Conservation (phyloP, 345 rosid genomes). For the Eutrema japonicum region DNA sequence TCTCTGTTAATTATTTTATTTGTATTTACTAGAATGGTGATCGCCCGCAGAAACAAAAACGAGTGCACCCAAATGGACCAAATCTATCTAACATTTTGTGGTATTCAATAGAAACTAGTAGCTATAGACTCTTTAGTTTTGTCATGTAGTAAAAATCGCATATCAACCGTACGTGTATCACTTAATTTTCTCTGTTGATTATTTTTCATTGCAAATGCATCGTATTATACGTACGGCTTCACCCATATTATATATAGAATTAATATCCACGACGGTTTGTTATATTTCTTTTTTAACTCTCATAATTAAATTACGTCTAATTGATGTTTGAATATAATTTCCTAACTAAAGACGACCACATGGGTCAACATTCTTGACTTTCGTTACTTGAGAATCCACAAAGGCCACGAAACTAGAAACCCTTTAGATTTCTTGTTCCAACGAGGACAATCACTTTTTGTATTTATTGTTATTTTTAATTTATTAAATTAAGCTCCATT, state of each 20-base stretch:
- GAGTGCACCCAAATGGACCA: constrained; percentile 14
- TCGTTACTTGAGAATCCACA: constrained; percentile 44
- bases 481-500: constrained; percentile 22
- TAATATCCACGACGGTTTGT: constrained; percentile 21
- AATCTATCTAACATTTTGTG: constrained; percentile 26
- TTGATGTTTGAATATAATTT: constrained; percentile 32
- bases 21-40: not conserved
- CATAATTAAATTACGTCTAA: constrained; percentile 26
- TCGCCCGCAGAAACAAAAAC: constrained; percentile 34
- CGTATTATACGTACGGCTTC: constrained; percentile 31
- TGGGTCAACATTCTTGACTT: constrained; percentile 47
- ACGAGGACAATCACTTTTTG: constrained; percentile 39
- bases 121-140: constrained; percentile 32
- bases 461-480: not conserved
- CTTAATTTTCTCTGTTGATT: not conserved
- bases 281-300: constrained; percentile 6
- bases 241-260: not conserved
- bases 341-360: constrained; percentile 35
- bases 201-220: constrained; percentile 24
- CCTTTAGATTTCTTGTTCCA: constrained; percentile 42
- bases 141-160: constrained; percentile 30
- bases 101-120: constrained; percentile 36
- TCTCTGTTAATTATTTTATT: not conserved
- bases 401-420: constrained; percentile 37
- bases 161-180: constrained; percentile 24